Evolutionary conservation across 352 stramenopile species (phyloP), one percentile per base, ranked within the genome.

Genomic region (Globisporangium okanoganense): DNA sequence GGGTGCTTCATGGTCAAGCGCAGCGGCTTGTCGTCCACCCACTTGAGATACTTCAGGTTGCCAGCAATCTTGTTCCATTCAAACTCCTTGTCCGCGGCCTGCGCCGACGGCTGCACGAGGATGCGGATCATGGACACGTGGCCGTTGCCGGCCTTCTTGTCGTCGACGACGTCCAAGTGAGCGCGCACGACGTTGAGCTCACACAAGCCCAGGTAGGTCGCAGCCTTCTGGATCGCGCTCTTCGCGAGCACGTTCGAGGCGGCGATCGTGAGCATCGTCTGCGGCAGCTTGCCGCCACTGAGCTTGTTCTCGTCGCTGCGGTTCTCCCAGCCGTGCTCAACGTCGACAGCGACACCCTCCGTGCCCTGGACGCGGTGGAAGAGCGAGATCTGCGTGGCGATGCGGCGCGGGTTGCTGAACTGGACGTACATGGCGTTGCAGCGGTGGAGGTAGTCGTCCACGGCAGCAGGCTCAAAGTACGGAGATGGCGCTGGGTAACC

Each of bases 171-270:
- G 66, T 99, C 96, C 56, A 99, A 74, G 70, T 98, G 95, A 20
- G 95, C 94, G 44, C 95, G 87, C 27, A 96, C 75, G 20, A 99
- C 94, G 73, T 99, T 97, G 66, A 99, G 85, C 65, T 95, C 81
- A 76, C 97, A 96, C 24, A 97, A 69, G 60, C 85, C 97, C 12
- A 99, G 76, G 65, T 96, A 96, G 5, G 78, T 92, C 40, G 82
- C 83, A 6, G 85, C 76, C 62, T 90, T 92, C 58, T 92, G 84
- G 61, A 94, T 89, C 51, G 80, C 75, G 57, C 78, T 79, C 71
- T 92, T 94, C 61, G 82, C 77, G 25, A 96, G 76, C 60, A 96
- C 85, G 57, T 96, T 96, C 25, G 85, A 74, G 5, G 81, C 77
- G 1, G 83, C 87, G 54, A 96, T 78, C 20, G 85, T 95, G 62